Evolutionary conservation across 768 basidiomycete genomes (phyloP).

Genomic region (Mycena galopus): DNA sequence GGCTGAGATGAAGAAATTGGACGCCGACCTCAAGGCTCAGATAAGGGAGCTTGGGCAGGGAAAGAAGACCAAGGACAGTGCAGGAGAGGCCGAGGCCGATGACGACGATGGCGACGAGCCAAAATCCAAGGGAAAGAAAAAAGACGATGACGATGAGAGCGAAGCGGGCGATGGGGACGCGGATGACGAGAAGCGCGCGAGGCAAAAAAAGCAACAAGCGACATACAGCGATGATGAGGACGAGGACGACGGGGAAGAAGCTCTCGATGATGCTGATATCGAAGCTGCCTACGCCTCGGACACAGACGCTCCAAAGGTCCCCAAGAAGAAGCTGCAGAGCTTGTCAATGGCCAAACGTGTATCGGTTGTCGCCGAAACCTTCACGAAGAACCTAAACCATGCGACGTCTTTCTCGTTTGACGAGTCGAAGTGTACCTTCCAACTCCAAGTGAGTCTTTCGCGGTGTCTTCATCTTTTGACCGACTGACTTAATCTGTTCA

Average conservation of each 20-base stretch:
- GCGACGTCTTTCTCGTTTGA: constrained; percentile 83
- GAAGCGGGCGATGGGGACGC: constrained; percentile 89
- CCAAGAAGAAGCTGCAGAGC: constrained; percentile 44
- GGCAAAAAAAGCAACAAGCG: constrained; percentile 79
- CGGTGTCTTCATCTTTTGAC: background rate
- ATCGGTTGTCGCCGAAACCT: constrained; percentile 61
- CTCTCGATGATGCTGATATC: constrained; percentile 67
- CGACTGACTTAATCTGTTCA: constrained; percentile 46
- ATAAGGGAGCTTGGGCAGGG: constrained; percentile 89
- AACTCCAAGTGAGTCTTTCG: constrained; percentile 78
- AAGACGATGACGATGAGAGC: constrained; percentile 73
- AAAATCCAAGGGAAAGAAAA: constrained; percentile 46
- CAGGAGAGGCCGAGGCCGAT: constrained; percentile 68
- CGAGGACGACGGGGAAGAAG: constrained; percentile 63
- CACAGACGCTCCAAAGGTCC: constrained; percentile 43
- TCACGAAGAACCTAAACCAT: constrained; percentile 70
- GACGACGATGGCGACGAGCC: constrained; percentile 57
- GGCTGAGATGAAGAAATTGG: constrained; percentile 87
- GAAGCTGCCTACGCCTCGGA: constrained; percentile 74
- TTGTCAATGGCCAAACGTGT: constrained; percentile 56
- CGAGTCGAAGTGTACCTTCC: constrained; percentile 76
- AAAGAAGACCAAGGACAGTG: constrained; percentile 59
- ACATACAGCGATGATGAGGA: constrained; percentile 84
- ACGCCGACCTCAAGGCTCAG: constrained; percentile 82
- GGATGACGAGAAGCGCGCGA: constrained; percentile 79